Conservation (phyloP, 2,329 filamentous ascomycete genomes). For the Calonectria fujianensis region DNA sequence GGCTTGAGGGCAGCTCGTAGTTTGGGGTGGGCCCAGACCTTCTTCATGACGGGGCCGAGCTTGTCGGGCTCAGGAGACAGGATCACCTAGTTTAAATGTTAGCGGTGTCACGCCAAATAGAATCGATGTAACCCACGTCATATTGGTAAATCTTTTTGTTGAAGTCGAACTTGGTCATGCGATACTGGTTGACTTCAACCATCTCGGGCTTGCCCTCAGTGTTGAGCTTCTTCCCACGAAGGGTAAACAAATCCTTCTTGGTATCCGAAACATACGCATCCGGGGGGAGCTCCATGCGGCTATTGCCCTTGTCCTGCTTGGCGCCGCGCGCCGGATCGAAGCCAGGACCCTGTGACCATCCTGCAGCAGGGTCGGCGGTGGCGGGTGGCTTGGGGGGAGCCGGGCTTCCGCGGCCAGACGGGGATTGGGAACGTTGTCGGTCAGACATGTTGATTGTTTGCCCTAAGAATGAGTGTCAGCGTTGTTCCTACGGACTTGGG, state of each 20-base stretch:
- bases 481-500: too few relatives aligned
- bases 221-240: conserved; percentile 69
- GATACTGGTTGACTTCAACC: conserved; percentile 84
- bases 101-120: conserved; percentile 23
- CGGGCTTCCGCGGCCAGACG: conserved; percentile 44
- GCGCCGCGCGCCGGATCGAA: conserved; percentile 66
- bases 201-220: conserved; percentile 72
- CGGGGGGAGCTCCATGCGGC: conserved; percentile 74
- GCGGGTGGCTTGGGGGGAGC: conserved; percentile 46
- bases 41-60: conserved; percentile 78
- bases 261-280: conserved; percentile 70
- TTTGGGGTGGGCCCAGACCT: conserved; percentile 81
- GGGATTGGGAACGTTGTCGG: conserved; percentile 55
- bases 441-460: conserved; percentile 57
- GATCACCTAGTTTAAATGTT: conserved; percentile 70
- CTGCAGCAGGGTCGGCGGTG: conserved; percentile 42
- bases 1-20: conserved; percentile 74
- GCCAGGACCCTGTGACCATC: conserved; percentile 60
- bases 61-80: conserved; percentile 80
- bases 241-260: conserved; percentile 60
- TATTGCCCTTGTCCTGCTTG: conserved; percentile 61
- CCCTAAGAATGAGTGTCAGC: neutral
- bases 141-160: conserved; percentile 84
- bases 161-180: conserved; percentile 76
- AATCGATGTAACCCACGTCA: conserved; percentile 77